A percentile compares a stretch with the other conserved stretches of the same genome.
phyloP scores from a whole-genome alignment of 2,329 filamentous ascomycete genomes.

The Fusarium heterosporum region DNA sequence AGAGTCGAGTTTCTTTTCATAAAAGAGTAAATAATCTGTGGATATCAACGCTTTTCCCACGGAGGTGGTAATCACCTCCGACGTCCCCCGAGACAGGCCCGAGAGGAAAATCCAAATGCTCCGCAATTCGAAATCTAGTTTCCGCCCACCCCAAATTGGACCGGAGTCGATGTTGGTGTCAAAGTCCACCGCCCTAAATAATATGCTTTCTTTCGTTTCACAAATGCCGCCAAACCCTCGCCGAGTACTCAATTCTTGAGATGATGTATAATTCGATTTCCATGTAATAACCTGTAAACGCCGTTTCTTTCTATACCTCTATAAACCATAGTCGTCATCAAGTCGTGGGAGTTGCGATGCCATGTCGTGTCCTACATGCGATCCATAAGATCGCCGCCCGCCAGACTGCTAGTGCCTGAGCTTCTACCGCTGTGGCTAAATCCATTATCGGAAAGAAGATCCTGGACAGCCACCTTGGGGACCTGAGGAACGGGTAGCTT shows the following conservation, averaged over 20 bases:
- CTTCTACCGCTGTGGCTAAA: slow-evolving; percentile 81
- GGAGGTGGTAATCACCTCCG: slow-evolving; percentile 37
- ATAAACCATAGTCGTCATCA: slow-evolving; percentile 55
- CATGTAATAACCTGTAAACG: slow-evolving; percentile 51
- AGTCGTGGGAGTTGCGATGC: slow-evolving; percentile 50
- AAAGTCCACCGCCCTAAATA: slow-evolving; percentile 30
- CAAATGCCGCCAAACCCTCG: slow-evolving; percentile 45
- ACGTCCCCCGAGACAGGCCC: slow-evolving; percentile 47
- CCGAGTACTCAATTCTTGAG: slow-evolving; percentile 42
- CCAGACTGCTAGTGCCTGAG: slow-evolving; percentile 81
- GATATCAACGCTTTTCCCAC: slow-evolving; percentile 45
- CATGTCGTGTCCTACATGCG: slow-evolving; percentile 55
- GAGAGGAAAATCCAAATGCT: slow-evolving; percentile 49
- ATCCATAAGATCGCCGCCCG: slow-evolving; percentile 76
- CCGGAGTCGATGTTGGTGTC: slow-evolving; percentile 16
- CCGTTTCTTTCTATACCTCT: slow-evolving; percentile 56
- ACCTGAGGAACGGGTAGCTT: slow-evolving; percentile 92
- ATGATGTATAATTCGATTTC: slow-evolving; percentile 44
- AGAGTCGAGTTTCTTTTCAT: slow-evolving; percentile 45
- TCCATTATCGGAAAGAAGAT: slow-evolving; percentile 77
- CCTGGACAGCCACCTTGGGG: slow-evolving; percentile 89
- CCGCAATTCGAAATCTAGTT: slow-evolving; percentile 48
- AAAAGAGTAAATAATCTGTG: slow-evolving; percentile 29
- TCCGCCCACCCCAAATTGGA: slow-evolving; percentile 36
- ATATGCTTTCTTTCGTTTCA: slow-evolving; percentile 41